Conservation (phyloP, 768 basidiomycete genomes). For the Lentinula lateritia region DNA sequence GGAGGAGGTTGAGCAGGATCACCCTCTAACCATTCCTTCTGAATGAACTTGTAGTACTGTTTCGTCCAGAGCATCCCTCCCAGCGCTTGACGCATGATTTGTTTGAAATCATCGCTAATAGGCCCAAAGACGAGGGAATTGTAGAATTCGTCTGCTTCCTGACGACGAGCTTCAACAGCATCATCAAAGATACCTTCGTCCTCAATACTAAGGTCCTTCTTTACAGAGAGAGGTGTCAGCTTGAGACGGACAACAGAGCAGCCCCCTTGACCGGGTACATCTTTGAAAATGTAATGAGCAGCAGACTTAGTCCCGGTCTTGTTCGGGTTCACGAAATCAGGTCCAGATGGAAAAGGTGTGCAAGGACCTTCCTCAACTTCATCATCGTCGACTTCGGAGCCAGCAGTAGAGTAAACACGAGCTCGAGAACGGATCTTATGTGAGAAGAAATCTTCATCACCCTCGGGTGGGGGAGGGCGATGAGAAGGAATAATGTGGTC, state of each 20-base stretch:
- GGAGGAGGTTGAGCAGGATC: constrained; percentile 95
- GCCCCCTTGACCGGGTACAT: constrained; percentile 89
- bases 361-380: constrained; percentile 48
- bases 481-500: constrained; percentile 92
- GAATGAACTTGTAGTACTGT: constrained; percentile 94
- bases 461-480: constrained; percentile 52
- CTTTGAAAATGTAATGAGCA: constrained; percentile 82
- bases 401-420: constrained; percentile 39
- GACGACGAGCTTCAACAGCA: constrained; percentile 80
- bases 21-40: constrained; percentile 94
- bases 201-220: constrained; percentile 73
- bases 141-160: constrained; percentile 98
- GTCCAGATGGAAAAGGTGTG: constrained; percentile 49
- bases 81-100: constrained; percentile 95
- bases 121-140: constrained; percentile 71
- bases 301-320: constrained; percentile 88
- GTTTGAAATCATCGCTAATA: constrained; percentile 87
- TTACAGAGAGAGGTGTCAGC: constrained; percentile 71
- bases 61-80: constrained; percentile 99
- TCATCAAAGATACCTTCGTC: constrained; percentile 91
- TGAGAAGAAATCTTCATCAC: constrained; percentile 39
- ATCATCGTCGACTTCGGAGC: constrained; percentile 28
- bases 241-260: constrained; percentile 94
- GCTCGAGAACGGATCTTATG: constrained; percentile 39
- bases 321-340: constrained; percentile 78